Evolutionary conservation across 225 moss, liverwort and hornwort genomes (phyloP).

Genomic region (Pseudisothecium myosuroides): DNA sequence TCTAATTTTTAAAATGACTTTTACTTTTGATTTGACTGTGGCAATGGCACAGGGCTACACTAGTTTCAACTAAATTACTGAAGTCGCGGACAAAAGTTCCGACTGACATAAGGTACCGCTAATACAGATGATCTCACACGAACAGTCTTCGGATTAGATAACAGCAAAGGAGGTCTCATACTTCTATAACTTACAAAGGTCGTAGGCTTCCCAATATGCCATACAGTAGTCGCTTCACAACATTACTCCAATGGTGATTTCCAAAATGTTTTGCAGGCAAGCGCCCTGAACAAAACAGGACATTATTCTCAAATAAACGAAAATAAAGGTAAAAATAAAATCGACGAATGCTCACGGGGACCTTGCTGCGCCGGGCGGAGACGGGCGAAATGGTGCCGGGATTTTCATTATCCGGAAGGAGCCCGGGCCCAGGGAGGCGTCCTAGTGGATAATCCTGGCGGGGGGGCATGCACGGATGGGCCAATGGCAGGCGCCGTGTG

Average conservation of each 20-base stretch:
- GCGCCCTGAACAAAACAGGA: no score
- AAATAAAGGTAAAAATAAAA: no score
- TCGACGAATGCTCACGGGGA: no score
- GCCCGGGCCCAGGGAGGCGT: background rate
- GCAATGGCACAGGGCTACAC: no score
- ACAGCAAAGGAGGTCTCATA: no score
- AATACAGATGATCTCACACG: no score
- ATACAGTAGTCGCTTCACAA: no score
- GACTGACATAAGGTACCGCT: background rate
- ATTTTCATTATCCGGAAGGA: background rate
- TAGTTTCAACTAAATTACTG: background rate
- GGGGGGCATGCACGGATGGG: background rate
- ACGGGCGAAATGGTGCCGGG: background rate
- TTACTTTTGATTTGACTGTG: no score
- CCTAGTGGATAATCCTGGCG: conserved; percentile 14
- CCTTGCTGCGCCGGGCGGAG: background rate
- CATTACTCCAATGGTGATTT: background rate
- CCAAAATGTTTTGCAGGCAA: background rate
- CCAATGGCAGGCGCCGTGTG: background rate
- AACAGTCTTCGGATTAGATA: background rate
- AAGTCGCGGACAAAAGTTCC: background rate
- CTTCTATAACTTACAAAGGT: background rate
- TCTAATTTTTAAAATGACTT: no score
- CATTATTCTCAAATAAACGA: no score
- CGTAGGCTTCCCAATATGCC: no score